Conservation (phyloP, 768 basidiomycete species). For the Fistulinella prunicolor region DNA sequence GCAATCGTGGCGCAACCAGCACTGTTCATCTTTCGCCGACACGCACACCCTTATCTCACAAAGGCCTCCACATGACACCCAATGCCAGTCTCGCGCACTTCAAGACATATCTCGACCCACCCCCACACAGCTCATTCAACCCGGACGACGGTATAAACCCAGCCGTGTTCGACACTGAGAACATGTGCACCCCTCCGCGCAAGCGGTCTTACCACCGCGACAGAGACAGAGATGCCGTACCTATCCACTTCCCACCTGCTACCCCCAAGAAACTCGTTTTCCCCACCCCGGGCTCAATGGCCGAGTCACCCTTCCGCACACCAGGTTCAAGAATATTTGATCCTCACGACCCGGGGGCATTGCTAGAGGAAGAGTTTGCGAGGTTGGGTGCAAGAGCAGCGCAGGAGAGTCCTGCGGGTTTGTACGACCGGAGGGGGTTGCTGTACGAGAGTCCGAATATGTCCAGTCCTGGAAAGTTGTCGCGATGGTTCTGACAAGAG, state of each 20-base stretch:
- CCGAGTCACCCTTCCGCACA: conserved; percentile 48
- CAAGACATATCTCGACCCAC: conserved; percentile 66
- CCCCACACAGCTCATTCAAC: conserved; percentile 37
- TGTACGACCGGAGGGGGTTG: conserved; percentile 59
- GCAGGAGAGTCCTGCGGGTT: conserved; percentile 62
- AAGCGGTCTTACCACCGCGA: conserved; percentile 36
- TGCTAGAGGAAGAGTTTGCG: conserved; percentile 72
- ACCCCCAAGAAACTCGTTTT: conserved; percentile 46
- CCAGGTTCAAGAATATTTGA: conserved; percentile 55
- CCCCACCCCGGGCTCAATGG: conserved; percentile 22
- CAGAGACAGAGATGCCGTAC: conserved; percentile 18
- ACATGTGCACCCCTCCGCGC: conserved; percentile 45
- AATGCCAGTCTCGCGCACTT: conserved; percentile 63
- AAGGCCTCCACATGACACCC: conserved; percentile 68
- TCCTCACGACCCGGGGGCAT: conserved; percentile 64
- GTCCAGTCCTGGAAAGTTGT: conserved; percentile 53
- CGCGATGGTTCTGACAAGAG: conserved; percentile 47
- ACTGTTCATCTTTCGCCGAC: conserved; percentile 51
- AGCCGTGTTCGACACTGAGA: conserved; percentile 34
- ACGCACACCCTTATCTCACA: conserved; percentile 67
- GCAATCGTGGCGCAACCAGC: conserved; percentile 20
- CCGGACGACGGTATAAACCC: conserved; percentile 35
- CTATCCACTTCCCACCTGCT: conserved; percentile 32
- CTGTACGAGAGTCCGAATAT: conserved; percentile 75
- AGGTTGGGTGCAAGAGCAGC: conserved; percentile 42